These are phyloP conservation scores for Saccharomyces hybrid DNA, from an alignment of 1,139 yeast genomes.

Conservation along the genomic window DNA sequence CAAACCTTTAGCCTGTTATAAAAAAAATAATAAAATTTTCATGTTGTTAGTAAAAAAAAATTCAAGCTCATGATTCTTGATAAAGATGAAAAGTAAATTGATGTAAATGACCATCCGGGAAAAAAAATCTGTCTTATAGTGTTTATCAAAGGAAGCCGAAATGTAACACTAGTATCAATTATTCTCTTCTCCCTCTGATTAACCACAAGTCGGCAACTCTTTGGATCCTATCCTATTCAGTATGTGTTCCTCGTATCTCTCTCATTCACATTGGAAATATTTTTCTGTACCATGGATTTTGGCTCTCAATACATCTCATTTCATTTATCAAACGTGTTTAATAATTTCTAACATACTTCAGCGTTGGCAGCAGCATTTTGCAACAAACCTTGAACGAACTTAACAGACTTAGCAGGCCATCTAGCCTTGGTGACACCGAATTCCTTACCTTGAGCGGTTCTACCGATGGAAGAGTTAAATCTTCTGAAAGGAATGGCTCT, in stretches of 20 bases:
- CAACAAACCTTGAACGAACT: constrained; percentile 88
- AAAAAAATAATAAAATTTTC: not conserved
- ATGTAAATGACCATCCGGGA: not conserved
- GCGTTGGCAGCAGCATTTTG: constrained; percentile 98
- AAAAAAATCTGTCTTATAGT: no score
- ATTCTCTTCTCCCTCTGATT: not conserved
- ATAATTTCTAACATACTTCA: constrained; percentile 45
- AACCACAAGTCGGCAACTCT: not conserved
- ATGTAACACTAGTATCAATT: no score
- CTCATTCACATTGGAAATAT: not conserved
- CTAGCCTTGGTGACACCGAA: constrained; percentile 99
- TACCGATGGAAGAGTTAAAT: constrained; percentile 93
- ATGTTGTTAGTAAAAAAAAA: not conserved
- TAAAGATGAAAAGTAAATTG: not conserved
- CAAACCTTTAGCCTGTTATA: constrained; percentile 76
- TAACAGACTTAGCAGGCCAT: constrained; percentile 99
- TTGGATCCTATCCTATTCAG: not conserved
- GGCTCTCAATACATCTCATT: not conserved
- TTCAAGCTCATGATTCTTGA: not conserved
- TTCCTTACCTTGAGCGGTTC: constrained; percentile 99
- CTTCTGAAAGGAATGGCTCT: constrained; percentile 99
- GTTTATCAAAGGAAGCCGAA: no score
- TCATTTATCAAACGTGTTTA: not conserved
- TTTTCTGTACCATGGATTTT: not conserved
- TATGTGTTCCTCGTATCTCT: not conserved